Conservation (phyloP, 148 eudicot species). For the Vaccinium myrtillus region DNA sequence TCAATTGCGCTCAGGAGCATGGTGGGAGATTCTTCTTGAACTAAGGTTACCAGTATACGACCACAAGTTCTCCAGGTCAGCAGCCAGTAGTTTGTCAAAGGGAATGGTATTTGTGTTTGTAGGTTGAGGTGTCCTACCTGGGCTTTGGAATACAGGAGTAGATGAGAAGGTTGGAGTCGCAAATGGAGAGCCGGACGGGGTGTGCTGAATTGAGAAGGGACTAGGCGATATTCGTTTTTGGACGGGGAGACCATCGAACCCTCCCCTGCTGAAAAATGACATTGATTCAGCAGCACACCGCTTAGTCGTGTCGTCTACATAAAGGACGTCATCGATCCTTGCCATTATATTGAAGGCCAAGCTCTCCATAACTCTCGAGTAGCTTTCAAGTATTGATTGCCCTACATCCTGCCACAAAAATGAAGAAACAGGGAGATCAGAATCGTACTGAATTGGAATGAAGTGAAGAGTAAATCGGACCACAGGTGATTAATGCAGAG, state of each 20-base stretch:
- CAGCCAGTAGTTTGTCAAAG: conserved; percentile 31
- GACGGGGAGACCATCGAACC: conserved; percentile 66
- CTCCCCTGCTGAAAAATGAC: conserved; percentile 66
- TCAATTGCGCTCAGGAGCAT: conserved; percentile 58
- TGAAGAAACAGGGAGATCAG: background rate
- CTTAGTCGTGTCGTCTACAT: conserved; percentile 73
- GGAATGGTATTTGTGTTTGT: conserved; percentile 21
- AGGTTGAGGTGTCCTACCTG: conserved; percentile 46
- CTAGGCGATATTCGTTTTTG: conserved; percentile 90
- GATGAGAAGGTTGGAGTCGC: conserved; percentile 88
- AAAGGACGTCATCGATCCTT: conserved; percentile 76
- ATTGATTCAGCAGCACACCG: conserved; percentile 55
- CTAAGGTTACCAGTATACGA: conserved; percentile 49
- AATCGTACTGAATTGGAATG: background rate
- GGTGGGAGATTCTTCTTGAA: conserved; percentile 41
- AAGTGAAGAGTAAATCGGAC: background rate
- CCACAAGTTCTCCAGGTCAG: conserved; percentile 51
- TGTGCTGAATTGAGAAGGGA: conserved; percentile 87
- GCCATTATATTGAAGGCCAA: conserved; percentile 92
- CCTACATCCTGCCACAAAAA: conserved; percentile 79
- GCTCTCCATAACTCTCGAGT: conserved; percentile 96
- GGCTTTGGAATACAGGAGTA: conserved; percentile 61
- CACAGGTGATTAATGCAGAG: background rate
- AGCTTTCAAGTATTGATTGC: conserved; percentile 98
- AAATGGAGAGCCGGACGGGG: conserved; percentile 78